Base-by-base conservation (phyloP, 2,329 filamentous ascomycete species). In the Paraconiothyrium brasiliense region DNA sequence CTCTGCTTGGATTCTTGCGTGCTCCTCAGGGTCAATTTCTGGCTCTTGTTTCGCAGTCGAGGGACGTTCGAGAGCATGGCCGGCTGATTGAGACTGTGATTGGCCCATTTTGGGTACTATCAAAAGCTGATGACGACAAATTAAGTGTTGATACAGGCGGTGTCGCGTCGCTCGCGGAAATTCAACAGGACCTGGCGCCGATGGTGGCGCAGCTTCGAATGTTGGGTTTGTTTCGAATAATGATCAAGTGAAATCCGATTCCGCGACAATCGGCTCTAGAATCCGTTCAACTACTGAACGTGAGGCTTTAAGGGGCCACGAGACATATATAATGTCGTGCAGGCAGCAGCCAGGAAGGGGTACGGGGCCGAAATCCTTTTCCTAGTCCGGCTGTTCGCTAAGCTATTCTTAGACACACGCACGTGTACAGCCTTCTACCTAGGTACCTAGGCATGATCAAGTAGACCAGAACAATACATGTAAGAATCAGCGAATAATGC, bases 1-100 rank as follows among this genome's bases (percentile, higher is more conserved):
- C 57, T 76, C 73, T 13, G 66, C 70, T 58, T 71, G 69, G 32
- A 62, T 51, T 30, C 66, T 54, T 1, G 65, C 68, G 34, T 67
- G 62, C 61, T 73, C 71, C 44, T 72, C 68, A 0, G 70, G 63
- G 55, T 69, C 71, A 3, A 70, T 39, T 5, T 69, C 65, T 3
- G 68, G 68, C 54, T 73, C 69, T 27, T 68, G 68, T 1, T 68
- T 66, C 11, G 59, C 35, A 3, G 57, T 52, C 20, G 57, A 14
- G 5, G 57, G 48, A 39, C 57, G 48, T 47, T 59, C 64, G 13
- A 37, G 20, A 8, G 54, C 16, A 30, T 67, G 67, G 10, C 41
- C 63, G 7, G n/a, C n/a, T 11, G 54, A 24, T 41, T 68, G 69
- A 11, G 72, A 74, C 46, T 73, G 68, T 14, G 58, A 61, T 57